These are phyloP conservation scores for Cyclospora cayetanensis DNA, from an alignment of 169 alveolate species.

Conservation along the genomic window DNA sequence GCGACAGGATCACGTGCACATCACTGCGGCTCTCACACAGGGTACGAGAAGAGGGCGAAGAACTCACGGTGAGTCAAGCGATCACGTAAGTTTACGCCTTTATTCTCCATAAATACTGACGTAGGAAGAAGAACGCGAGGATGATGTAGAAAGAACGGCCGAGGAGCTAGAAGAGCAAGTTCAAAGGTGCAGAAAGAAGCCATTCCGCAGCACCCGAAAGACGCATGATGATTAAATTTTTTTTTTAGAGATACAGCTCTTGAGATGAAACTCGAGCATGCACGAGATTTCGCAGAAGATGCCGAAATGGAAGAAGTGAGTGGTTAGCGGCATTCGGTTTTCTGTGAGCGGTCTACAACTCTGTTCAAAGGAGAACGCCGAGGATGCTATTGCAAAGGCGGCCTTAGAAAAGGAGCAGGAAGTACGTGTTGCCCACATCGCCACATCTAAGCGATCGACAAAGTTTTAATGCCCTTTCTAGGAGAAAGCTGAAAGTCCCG, in stretches of 20 bases:
- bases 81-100: not conserved
- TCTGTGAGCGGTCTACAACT: not conserved
- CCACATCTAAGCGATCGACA: not conserved
- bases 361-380: conserved; percentile 53
- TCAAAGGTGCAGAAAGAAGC: conserved; percentile 1
- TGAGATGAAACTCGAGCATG: conserved; percentile 48
- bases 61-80: not conserved
- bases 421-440: not conserved
- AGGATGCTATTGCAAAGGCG: conserved; percentile 58
- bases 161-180: conserved; percentile 57
- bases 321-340: too few relatives aligned
- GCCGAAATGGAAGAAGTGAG: conserved; percentile 69
- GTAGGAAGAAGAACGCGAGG: conserved; percentile 50
- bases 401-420: conserved; percentile 63
- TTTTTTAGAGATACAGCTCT: conserved; percentile 32
- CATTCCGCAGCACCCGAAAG: too few relatives aligned
- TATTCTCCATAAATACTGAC: not conserved
- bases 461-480: not conserved
- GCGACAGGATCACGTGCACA: conserved; percentile 15
- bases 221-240: too few relatives aligned
- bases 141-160: conserved; percentile 27
- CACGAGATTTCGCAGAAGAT: conserved; percentile 64
- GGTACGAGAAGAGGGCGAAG: not conserved
- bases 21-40: conserved; percentile 36
- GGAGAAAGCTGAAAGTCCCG: conserved; percentile 61